phyloP scores from a whole-genome alignment of 345 rosid genomes.

The Salix arbutifolia region DNA sequence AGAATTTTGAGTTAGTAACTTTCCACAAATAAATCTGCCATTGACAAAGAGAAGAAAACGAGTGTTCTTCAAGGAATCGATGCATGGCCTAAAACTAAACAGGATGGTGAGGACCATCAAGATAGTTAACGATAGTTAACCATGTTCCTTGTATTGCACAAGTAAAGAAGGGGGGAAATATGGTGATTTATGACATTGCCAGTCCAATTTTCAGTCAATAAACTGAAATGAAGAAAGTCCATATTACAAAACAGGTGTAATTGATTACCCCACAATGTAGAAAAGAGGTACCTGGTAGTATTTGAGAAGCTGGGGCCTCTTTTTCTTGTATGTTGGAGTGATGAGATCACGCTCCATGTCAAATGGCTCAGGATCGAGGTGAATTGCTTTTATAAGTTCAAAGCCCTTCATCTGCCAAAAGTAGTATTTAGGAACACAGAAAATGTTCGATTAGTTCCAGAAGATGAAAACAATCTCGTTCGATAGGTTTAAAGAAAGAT shows the following conservation, averaged over 20 bases:
- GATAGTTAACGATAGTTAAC: no score
- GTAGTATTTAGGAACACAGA: not conserved
- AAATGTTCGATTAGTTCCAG: not conserved
- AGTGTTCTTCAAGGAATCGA: not conserved
- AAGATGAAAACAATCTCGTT: not conserved
- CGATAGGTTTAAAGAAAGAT: not conserved
- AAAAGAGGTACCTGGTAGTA: slow-evolving; percentile 58
- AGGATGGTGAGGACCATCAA: not conserved
- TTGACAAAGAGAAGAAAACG: not conserved
- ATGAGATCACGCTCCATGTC: slow-evolving; percentile 85
- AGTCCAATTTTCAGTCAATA: not conserved
- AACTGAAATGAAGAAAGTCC: not conserved
- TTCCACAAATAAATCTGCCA: not conserved
- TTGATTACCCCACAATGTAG: not conserved
- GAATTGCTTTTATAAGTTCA: slow-evolving; percentile 71
- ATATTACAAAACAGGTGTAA: not conserved
- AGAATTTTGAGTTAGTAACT: slow-evolving; percentile 2
- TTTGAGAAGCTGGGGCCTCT: slow-evolving; percentile 84
- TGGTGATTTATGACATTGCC: not conserved
- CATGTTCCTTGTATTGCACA: not conserved
- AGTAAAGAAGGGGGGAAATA: not conserved
- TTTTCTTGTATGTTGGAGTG: slow-evolving; percentile 93
- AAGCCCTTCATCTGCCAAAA: slow-evolving; percentile 77
- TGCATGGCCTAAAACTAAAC: not conserved
- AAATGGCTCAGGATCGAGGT: slow-evolving; percentile 79